Percentiles rank a stretch among this genome's conserved stretches.
Evolutionary conservation across 441 rosid species (phyloP).

Genomic region (Eruca vesicaria): DNA sequence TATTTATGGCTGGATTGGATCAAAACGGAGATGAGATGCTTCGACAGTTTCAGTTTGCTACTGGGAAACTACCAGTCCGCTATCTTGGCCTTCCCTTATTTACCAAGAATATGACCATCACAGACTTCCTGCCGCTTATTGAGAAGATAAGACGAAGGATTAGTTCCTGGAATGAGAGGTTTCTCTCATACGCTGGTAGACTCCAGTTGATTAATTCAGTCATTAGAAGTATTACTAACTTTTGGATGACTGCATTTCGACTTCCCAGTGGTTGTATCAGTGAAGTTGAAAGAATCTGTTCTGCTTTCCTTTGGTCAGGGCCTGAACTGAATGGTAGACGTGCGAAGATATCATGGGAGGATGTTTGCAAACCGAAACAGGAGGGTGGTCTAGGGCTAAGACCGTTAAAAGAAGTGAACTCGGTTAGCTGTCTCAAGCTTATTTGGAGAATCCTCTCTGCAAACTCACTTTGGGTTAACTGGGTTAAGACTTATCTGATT

Average conservation of each 20-base stretch:
- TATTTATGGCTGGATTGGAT: background rate
- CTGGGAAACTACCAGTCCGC: background rate
- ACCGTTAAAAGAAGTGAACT: background rate
- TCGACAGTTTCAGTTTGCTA: background rate
- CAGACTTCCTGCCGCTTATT: background rate
- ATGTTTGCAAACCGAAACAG: background rate
- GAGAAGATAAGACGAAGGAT: background rate
- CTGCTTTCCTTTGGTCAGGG: background rate
- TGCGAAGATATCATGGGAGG: background rate
- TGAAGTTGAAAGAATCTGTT: background rate
- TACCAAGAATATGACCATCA: background rate
- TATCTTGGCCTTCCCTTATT: background rate
- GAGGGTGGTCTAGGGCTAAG: background rate
- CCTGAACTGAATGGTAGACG: background rate
- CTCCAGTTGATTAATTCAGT: background rate
- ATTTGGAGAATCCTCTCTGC: background rate
- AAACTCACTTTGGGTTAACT: background rate
- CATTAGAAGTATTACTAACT: background rate
- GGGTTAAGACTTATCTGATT: background rate
- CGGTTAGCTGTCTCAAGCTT: background rate
- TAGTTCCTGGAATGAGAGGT: background rate
- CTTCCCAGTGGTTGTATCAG: background rate
- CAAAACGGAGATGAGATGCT: background rate
- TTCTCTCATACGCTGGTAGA: background rate
- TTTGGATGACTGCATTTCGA: background rate